phyloP scores from a whole-genome alignment of 2,329 filamentous ascomycete genomes.

The Cladosporium sp. region DNA sequence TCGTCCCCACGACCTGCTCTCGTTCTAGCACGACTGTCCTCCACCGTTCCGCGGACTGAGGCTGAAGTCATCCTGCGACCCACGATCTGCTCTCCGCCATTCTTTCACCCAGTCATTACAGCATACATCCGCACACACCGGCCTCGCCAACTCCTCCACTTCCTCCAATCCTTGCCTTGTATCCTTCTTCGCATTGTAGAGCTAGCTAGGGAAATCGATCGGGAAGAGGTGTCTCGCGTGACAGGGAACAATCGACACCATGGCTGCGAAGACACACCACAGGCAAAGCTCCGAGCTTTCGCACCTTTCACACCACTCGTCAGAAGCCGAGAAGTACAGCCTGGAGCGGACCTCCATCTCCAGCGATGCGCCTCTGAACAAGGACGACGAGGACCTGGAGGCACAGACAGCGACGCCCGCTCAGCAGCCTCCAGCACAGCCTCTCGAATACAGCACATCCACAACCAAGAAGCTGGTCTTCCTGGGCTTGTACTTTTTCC shows the following conservation, averaged over 20 bases:
- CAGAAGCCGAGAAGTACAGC: conserved; percentile 6
- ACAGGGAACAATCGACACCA: too few species aligned
- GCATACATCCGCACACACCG: neutral
- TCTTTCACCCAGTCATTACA: neutral
- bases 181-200: too few species aligned
- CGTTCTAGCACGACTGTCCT: neutral
- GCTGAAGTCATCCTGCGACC: neutral
- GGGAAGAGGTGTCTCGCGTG: too few species aligned
- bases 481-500: conserved; percentile 42
- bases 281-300: neutral
- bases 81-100: neutral
- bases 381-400: conserved; percentile 6
- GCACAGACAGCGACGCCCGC: conserved; percentile 3
- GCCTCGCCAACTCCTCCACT: too few species aligned
- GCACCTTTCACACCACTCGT: neutral
- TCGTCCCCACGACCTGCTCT: neutral
- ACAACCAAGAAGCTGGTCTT: conserved; percentile 21
- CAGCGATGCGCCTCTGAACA: conserved; percentile 9
- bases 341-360: conserved; percentile 7
- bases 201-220: too few species aligned
- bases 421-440: conserved; percentile 8
- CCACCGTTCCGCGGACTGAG: neutral
- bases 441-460: conserved; percentile 21
- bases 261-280: neutral
- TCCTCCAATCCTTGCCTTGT: too few species aligned